Evolutionary conservation across 1,139 yeast species (phyloP), one percentile per base, ranked within the genome.

Genomic region (Candida sanyaensis): DNA sequence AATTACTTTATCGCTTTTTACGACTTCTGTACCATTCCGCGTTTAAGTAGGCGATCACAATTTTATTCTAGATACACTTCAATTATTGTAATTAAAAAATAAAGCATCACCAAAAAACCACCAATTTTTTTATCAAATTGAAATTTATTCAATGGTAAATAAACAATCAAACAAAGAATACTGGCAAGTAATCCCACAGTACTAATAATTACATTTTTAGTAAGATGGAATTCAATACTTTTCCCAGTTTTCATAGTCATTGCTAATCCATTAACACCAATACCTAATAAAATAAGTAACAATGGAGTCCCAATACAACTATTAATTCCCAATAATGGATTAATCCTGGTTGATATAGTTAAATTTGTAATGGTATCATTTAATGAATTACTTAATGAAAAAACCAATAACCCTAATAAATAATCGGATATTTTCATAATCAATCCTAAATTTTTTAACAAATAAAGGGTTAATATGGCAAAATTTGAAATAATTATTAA

Each of bases 301-400:
- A 73, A 58, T 2, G 78, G 78, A 0, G 80, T 70, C 0, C 79
- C 78, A 41, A 75, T 57, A 52, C 78, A 73, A 1, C 78, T 62
- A 54, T 71, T 71, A 7, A 74, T 56, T 1, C 78, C 80, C 30
- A 71, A 59, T 12, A 68, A 57, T 2, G 77, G 73, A 44, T 68
- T 63, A 7, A 71, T 59, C 31, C 58, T 64, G 4, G 66, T 56
- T 5, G 78, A 65, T 6, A 75, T 55, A 17, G 77, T 71, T 17
- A 71, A 53, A 49, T 75, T 72, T 38, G 77, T 72, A 24, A 73
- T 63, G n/a, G 72, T 58, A 50, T 75, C 79, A 53, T 71, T 73
- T 33, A 73, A 59, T 5, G 76, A 71, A 48, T 73, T 74, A 47
- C 72, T 66, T 38, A 73, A 56, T 29, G 78, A 66, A 55, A 74